Evolutionary conservation across 2,329 filamentous ascomycete genomes (phyloP), one percentile per base, ranked within the genome.

Genomic region (Penicillium occitanis): DNA sequence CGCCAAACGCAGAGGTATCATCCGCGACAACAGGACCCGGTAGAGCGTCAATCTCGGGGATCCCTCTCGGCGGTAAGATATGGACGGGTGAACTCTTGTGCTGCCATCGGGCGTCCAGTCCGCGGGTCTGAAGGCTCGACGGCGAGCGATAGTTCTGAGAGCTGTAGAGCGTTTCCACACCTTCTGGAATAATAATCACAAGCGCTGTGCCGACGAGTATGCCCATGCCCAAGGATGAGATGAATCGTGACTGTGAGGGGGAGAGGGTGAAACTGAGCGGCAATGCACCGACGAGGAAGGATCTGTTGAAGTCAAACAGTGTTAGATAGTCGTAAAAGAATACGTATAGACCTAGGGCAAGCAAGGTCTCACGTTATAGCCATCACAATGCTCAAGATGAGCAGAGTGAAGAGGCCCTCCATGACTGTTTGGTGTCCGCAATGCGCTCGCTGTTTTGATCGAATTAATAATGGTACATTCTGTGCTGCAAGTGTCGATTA

Each of bases 131-230:
- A 57, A 76, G 72, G 66, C 70, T 74, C 65, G 77, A 79, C 66
- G 67, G 74, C 67, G 63, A 60, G 57, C 71, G 73, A 35, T 73
- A 66, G 19, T 74, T 69, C 61, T 73, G 79, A 44, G 86, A 84
- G 71, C 81, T 88, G 71, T 95, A 92, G 66, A 97, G 85, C 2
- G 95, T 94, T 76, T 97, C 93, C 67, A 98, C 90, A 44, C 95
- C 95, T 78, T 99, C 95, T 0, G 95, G 95, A 73, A 99, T 97
- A 74, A 99, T 98, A 37, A 99, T 93, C 70, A 98, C 94, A 70
- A 99, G 85, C 1, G 94, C 94, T 33, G 95, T 98, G 42, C 95
- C 95, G 17, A 99, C 93, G 8, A 99, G 84, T 61, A 99, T 91
- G 53, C 95, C 95, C 78, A 97, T 92, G 63, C 95, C 95, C 76